A percentile compares a stretch with the other conserved stretches of the same genome.
These are phyloP conservation scores for Phytopythium chamaehyphon DNA, from an alignment of 352 stramenopile species.

Conservation along the genomic window DNA sequence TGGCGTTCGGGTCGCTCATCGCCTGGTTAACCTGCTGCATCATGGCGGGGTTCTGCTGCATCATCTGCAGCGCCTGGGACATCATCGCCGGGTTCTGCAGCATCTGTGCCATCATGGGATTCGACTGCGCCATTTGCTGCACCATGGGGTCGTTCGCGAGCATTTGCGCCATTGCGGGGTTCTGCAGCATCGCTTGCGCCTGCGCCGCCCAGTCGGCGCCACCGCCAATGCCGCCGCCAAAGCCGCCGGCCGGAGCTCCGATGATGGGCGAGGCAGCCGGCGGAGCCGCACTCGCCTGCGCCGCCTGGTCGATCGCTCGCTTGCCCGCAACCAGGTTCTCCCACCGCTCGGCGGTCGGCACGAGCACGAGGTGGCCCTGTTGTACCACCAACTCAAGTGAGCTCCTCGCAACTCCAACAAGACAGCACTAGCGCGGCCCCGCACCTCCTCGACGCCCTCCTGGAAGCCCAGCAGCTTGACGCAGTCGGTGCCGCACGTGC, in stretches of 20 bases:
- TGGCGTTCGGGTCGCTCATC: constrained; percentile 72
- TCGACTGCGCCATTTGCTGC: constrained; percentile 76
- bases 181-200: constrained; percentile 64
- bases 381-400: neutral
- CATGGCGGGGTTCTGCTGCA: constrained; percentile 80
- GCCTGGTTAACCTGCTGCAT: constrained; percentile 79
- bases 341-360: constrained; percentile 71
- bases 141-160: constrained; percentile 68
- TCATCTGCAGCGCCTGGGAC: constrained; percentile 51
- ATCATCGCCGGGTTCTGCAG: constrained; percentile 75
- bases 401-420: neutral
- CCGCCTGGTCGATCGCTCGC: constrained; percentile 54
- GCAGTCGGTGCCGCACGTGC: constrained; percentile 48
- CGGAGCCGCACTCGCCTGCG: constrained; percentile 4
- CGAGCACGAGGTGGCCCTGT: constrained; percentile 60
- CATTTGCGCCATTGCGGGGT: constrained; percentile 66
- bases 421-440: neutral
- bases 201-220: constrained; percentile 44
- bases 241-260: constrained; percentile 5
- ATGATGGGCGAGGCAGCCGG: constrained; percentile 13
- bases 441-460: constrained; percentile 58
- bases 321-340: constrained; percentile 67
- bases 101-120: constrained; percentile 75
- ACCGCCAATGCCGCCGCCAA: constrained; percentile 12
- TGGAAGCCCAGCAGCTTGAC: constrained; percentile 69